Percentiles rank a stretch among this genome's conserved stretches.
Evolutionary conservation across 345 rosid genomes (phyloP).

Genomic region (Rhodomyrtus tomentosa): DNA sequence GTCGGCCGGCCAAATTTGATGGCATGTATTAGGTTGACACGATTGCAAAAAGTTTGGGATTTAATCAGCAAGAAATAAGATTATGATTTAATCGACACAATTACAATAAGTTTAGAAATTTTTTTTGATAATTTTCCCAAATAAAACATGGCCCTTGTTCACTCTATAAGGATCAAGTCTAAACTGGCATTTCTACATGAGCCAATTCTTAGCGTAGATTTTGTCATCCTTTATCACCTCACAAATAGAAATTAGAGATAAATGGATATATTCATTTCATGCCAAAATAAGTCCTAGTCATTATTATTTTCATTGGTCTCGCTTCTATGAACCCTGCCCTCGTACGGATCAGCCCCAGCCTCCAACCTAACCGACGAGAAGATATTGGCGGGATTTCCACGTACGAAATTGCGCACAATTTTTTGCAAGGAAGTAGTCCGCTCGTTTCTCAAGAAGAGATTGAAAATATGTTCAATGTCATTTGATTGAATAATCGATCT

Average conservation of each 20-base stretch:
- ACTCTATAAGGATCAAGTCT: neutral
- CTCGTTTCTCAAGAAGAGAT: neutral
- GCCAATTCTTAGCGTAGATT: accelerated
- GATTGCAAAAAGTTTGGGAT: too few species aligned
- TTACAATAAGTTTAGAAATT: too few species aligned
- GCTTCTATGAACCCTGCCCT: too few species aligned
- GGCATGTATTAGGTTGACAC: too few species aligned
- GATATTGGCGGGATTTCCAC: neutral
- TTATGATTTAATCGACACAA: too few species aligned
- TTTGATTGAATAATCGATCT: neutral
- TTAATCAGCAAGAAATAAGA: too few species aligned
- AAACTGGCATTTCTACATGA: neutral
- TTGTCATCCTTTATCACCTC: neutral
- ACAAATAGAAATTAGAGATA: neutral
- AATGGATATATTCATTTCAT: neutral
- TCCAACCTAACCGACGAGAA: neutral
- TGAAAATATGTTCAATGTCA: neutral
- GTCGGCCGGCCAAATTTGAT: too few species aligned
- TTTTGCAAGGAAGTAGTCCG: neutral
- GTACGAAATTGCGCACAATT: neutral
- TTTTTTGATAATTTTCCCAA: too few species aligned
- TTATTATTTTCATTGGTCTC: too few species aligned
- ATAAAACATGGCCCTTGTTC: neutral
- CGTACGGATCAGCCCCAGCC: neutral
- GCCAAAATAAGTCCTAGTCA: neutral